Evolutionary conservation across 257 asterid species (phyloP).

Genomic region (Nicotiana otophora): DNA sequence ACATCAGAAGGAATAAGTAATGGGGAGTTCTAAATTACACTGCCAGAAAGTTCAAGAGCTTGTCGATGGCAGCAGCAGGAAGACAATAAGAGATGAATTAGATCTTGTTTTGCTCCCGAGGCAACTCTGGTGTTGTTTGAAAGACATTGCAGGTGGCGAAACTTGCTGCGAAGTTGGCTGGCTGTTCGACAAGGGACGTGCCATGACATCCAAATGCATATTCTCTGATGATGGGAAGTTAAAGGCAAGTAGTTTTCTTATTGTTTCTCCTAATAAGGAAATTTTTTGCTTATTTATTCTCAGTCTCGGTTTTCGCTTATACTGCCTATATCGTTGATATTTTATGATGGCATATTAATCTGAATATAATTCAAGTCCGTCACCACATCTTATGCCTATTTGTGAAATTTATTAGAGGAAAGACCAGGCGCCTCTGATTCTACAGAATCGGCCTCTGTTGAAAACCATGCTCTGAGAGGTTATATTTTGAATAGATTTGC

Average conservation of each 20-base stretch:
- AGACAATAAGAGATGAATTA: slow-evolving; percentile 38
- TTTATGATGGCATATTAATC: too few relatives aligned
- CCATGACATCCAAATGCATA: slow-evolving; percentile 62
- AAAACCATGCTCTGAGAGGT: too few relatives aligned
- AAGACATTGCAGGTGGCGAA: slow-evolving; percentile 21
- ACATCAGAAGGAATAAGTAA: background rate
- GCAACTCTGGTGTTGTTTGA: slow-evolving; percentile 71
- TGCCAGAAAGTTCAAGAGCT: slow-evolving; percentile 43
- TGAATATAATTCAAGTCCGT: too few relatives aligned
- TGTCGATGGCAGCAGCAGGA: slow-evolving; percentile 19
- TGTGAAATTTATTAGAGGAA: too few relatives aligned
- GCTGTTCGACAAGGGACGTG: slow-evolving; percentile 57
- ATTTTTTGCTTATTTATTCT: background rate
- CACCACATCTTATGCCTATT: too few relatives aligned
- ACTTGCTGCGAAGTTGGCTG: slow-evolving; percentile 74
- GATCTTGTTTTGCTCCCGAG: slow-evolving; percentile 63
- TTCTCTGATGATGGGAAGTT: slow-evolving; percentile 45
- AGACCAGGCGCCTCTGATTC: too few relatives aligned
- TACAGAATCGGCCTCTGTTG: too few relatives aligned
- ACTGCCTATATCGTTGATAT: background rate
- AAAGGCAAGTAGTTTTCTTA: slow-evolving; percentile 35
- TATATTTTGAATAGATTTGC: too few relatives aligned
- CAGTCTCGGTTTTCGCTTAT: background rate
- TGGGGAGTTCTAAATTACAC: slow-evolving; percentile 1
- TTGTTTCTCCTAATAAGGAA: background rate